These are phyloP conservation scores for Oxalis stricta DNA, from an alignment of 441 rosid species.

Conservation along the genomic window DNA sequence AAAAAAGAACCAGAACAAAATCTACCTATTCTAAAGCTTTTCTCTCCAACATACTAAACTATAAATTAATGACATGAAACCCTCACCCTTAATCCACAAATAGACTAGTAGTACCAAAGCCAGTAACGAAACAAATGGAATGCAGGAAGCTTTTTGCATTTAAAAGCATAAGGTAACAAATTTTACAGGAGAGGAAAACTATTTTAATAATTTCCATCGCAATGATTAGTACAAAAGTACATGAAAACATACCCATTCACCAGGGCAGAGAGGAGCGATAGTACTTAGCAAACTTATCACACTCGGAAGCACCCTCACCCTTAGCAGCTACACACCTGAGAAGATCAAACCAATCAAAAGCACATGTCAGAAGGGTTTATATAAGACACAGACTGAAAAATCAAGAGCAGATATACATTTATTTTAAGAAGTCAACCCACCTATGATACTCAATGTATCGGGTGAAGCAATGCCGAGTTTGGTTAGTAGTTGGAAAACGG, in stretches of 20 bases:
- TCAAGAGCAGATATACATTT: background rate
- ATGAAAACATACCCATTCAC: constrained; percentile 73
- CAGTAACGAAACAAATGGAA: no score
- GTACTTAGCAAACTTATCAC: constrained; percentile 81
- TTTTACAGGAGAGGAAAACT: background rate
- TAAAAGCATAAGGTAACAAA: no score
- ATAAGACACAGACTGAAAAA: background rate
- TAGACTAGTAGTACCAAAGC: no score
- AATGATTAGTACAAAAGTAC: background rate
- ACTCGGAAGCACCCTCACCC: constrained; percentile 85
- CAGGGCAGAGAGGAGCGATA: constrained; percentile 91
- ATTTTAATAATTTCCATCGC: background rate
- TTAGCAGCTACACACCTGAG: constrained; percentile 77
- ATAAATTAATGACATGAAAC: no score
- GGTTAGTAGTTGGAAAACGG: constrained; percentile 12
- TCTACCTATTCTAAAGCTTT: no score
- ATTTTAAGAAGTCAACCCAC: constrained; percentile 20
- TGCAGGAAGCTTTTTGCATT: no score
- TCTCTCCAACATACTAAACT: no score
- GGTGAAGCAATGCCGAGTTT: constrained; percentile 14
- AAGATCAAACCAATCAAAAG: constrained; percentile 6
- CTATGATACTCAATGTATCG: constrained; percentile 65
- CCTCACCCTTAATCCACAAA: no score
- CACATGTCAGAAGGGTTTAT: background rate
- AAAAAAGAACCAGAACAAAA: no score